A percentile compares a stretch with the other conserved stretches of the same genome.
phyloP scores from a whole-genome alignment of 331 rosid species.

The Rhamnella rubrinervis region DNA sequence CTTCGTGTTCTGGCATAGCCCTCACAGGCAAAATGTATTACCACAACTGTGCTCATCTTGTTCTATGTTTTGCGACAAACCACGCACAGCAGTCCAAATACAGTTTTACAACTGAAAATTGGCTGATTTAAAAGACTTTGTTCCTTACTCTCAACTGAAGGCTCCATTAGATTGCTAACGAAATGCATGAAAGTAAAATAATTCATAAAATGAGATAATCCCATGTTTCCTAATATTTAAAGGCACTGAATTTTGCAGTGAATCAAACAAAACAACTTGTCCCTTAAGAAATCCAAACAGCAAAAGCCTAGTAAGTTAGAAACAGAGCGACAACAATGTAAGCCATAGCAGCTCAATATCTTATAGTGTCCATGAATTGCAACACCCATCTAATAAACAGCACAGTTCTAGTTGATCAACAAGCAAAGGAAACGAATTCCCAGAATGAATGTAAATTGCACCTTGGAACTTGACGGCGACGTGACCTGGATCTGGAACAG shows the following conservation, averaged over 20 bases:
- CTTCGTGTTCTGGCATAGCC: neutral
- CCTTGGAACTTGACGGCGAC: slow-evolving; percentile 68
- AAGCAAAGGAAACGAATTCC: neutral
- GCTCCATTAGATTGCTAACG: neutral
- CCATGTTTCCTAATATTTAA: neutral
- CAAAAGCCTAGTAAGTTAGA: too few relatives aligned
- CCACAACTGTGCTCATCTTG: neutral
- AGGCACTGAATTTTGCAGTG: neutral
- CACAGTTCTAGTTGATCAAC: neutral
- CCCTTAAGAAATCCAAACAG: neutral
- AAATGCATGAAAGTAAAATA: neutral
- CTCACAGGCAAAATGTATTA: neutral
- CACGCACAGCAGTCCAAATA: neutral
- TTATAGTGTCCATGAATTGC: neutral
- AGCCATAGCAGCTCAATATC: neutral
- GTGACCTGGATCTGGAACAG: slow-evolving; percentile 78
- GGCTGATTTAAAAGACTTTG: neutral
- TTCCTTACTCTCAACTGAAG: neutral
- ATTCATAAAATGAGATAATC: neutral
- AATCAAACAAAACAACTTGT: too few relatives aligned
- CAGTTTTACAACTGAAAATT: neutral
- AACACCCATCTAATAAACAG: neutral
- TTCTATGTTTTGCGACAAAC: neutral
- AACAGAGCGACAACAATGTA: neutral
- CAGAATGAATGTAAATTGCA: slow-evolving; percentile 4